Evolutionary conservation across 192 early-diverging fungal species (phyloP), one percentile per base, ranked within the genome.

Genomic region (Mortierella alpina): DNA sequence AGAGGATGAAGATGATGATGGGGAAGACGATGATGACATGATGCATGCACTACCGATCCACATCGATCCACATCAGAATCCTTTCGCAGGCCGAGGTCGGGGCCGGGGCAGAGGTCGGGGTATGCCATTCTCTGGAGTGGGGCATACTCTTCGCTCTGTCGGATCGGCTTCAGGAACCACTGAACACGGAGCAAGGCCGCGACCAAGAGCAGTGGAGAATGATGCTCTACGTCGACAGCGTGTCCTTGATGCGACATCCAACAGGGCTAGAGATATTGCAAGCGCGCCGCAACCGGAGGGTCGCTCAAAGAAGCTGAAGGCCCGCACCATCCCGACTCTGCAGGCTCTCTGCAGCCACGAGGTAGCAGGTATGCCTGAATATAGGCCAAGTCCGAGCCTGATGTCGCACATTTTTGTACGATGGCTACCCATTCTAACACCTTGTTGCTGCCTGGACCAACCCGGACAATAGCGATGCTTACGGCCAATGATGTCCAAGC

Each of bases 291-390:
- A 39, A 41, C 13, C 22, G 44, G 18, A 12, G 15, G 11, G 3
- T 15, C 42, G 31, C 23, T 46, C 42, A 23, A 72, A 60, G 39
- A 62, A 59, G 53, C 6, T 23, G 8, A 63, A 62, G 44, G 46
- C 62, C 14, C 57, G 73, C 5, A 50, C 63, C 41, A 57, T 82
- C 18, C 74, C 68, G 9, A 55, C 63, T 6, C 60, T 87, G 15
- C 83, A 84, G 49, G 64, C 83, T 9, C 52, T 84, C 11, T 85
- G 86, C 46, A 59, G 79, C 22, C 65, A 76, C 20, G 42, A 57
- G 48, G 83, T 86, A 13, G 79, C 85, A 40, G 83, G 84, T 85
- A 51, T 4, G 64, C 60, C 23, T 41, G 6, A 7, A 9, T n/a
- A 17, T 14, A 7, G 4, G 0, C 1, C 41, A 0, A 14, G 14